Evolutionary conservation across 106 monocot genomes (phyloP).

Genomic region (Alisma plantagoaquatica): DNA sequence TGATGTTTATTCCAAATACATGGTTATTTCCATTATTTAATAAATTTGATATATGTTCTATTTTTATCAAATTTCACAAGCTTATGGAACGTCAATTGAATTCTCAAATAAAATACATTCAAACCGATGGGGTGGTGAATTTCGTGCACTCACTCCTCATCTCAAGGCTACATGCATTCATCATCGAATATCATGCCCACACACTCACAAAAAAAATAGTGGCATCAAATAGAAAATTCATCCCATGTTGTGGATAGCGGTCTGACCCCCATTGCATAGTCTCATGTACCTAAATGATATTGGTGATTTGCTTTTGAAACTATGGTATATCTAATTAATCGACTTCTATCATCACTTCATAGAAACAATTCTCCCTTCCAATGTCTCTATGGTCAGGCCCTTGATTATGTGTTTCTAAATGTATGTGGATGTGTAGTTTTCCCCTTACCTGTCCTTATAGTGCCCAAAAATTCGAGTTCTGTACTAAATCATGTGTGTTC

Average conservation of each 20-base stretch:
- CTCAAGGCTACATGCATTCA: neutral
- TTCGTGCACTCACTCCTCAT: neutral
- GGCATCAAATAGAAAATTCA: neutral
- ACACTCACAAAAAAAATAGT: neutral
- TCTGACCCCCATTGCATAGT: neutral
- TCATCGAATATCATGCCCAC: neutral
- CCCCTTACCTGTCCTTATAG: neutral
- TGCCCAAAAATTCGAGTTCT: neutral
- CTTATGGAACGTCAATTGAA: neutral
- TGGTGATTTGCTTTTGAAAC: neutral
- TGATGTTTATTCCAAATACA: neutral
- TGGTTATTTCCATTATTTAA: conserved; percentile 4
- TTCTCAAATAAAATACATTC: neutral
- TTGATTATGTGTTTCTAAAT: neutral
- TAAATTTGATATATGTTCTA: neutral
- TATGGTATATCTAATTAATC: neutral
- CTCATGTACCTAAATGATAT: neutral
- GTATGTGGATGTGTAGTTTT: neutral
- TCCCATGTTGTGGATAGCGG: neutral
- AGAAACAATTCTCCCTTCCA: neutral
- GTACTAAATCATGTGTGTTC: neutral
- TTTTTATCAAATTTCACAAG: neutral
- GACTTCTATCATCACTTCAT: neutral
- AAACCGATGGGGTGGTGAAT: neutral
- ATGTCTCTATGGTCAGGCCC: neutral